Evolutionary conservation across 2,329 filamentous ascomycete genomes (phyloP).

Genomic region (Neodidymelliopsis sp.): DNA sequence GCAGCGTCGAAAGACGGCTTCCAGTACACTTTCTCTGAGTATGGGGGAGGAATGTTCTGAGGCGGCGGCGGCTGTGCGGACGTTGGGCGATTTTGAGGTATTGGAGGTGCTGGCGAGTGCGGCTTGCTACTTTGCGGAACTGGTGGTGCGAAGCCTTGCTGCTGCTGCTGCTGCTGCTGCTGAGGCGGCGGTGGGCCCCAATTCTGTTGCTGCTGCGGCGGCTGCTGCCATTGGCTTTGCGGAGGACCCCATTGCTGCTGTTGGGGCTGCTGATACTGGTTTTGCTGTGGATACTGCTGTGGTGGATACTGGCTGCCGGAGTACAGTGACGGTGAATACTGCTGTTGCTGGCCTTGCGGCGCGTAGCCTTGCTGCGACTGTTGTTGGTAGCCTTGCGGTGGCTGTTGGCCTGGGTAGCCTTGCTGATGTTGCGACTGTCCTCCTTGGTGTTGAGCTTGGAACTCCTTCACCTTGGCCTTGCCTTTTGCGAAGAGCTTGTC

Average conservation of each 20-base stretch:
- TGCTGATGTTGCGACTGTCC: slow-evolving; percentile 32
- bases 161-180: slow-evolving; percentile 33
- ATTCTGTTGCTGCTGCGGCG: slow-evolving; percentile 30
- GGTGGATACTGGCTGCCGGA: slow-evolving; percentile 31
- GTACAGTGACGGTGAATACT: slow-evolving; percentile 26
- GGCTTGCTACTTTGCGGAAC: slow-evolving; percentile 44
- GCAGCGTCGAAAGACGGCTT: slow-evolving; percentile 59
- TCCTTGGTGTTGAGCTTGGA: slow-evolving; percentile 30
- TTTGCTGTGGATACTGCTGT: slow-evolving; percentile 26
- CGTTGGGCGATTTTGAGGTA: slow-evolving; percentile 40
- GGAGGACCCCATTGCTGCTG: slow-evolving; percentile 30
- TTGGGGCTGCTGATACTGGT: slow-evolving; percentile 31
- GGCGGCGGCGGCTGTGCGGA: slow-evolving; percentile 40
- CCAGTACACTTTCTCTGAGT: slow-evolving; percentile 57
- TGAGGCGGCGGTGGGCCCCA: slow-evolving; percentile 35
- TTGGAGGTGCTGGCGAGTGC: slow-evolving; percentile 30
- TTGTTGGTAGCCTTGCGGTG: slow-evolving; percentile 29
- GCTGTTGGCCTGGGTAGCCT: slow-evolving; percentile 29
- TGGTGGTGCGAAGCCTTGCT: slow-evolving; percentile 37
- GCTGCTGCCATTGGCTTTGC: slow-evolving; percentile 23
- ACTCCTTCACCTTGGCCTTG: slow-evolving; percentile 48
- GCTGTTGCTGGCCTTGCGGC: slow-evolving; percentile 18
- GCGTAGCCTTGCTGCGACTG: slow-evolving; percentile 22
- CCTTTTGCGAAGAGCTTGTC: slow-evolving; percentile 48
- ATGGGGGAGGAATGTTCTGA: slow-evolving; percentile 35